phyloP scores from a whole-genome alignment of 2,329 filamentous ascomycete genomes.

The Dactylellina leptospora region DNA sequence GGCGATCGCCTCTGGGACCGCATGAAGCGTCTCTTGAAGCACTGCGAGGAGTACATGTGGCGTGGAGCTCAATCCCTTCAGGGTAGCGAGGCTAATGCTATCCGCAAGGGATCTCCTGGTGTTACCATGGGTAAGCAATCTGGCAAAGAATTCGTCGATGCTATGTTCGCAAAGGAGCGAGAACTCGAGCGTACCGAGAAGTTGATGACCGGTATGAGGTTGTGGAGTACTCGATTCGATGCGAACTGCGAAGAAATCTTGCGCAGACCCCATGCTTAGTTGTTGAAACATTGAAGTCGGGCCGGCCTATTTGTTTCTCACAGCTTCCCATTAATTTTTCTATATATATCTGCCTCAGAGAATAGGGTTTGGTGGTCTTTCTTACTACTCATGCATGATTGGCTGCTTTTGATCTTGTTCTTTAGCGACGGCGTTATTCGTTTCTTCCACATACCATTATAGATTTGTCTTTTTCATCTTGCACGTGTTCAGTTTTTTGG shows the following conservation, averaged over 20 bases:
- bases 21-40: conserved; percentile 85
- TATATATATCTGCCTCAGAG: conserved; percentile 51
- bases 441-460: conserved; percentile 55
- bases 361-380: conserved; percentile 56
- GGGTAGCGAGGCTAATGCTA: conserved; percentile 66
- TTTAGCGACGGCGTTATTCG: conserved; percentile 53
- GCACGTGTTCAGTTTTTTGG: conserved; percentile 53
- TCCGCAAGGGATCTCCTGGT: conserved; percentile 58
- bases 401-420: conserved; percentile 55
- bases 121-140: conserved; percentile 87
- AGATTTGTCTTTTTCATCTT: conserved; percentile 53
- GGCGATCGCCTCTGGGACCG: conserved; percentile 87
- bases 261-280: conserved; percentile 67
- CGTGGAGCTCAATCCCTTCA: conserved; percentile 74
- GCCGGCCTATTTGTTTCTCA: not conserved
- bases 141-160: conserved; percentile 93
- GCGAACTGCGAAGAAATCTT: conserved; percentile 94
- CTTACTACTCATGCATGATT: conserved; percentile 53
- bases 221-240: conserved; percentile 94
- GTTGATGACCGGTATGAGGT: conserved; percentile 85
- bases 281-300: not conserved
- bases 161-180: conserved; percentile 89
- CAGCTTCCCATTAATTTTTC: not conserved
- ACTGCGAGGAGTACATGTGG: conserved; percentile 95
- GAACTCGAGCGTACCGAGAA: conserved; percentile 90